Evolutionary conservation across 805 yeast species (phyloP).

Genomic region (Suhomyces sp.): DNA sequence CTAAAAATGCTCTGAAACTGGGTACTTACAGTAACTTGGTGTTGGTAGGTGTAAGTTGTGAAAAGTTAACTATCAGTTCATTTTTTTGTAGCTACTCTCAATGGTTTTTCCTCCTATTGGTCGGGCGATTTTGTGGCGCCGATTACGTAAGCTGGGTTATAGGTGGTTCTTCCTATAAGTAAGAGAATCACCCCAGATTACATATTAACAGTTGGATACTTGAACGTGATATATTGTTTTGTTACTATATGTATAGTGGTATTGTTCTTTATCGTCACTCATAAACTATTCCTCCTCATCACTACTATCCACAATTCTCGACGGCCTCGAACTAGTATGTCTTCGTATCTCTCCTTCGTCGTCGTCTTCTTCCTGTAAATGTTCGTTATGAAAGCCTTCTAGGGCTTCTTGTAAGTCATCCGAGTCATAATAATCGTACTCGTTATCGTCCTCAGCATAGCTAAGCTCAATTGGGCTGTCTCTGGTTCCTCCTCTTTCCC

Average conservation of each 20-base stretch:
- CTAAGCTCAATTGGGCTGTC: conserved; percentile 11
- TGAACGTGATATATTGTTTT: too few species aligned
- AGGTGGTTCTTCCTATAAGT: too few species aligned
- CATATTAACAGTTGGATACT: too few species aligned
- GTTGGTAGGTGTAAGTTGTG: too few species aligned
- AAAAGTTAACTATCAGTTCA: conserved; percentile 16
- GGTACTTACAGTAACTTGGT: conserved; percentile 9
- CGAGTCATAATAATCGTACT: conserved; percentile 11
- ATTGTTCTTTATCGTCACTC: conserved; percentile 3
- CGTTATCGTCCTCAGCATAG: conserved; percentile 13
- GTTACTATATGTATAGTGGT: too few species aligned
- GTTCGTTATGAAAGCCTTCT: conserved; percentile 22
- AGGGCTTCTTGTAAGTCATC: conserved; percentile 25
- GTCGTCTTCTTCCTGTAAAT: conserved; percentile 10
- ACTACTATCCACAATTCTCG: conserved; percentile 10
- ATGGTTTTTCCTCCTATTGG: conserved; percentile 11
- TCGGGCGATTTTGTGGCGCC: conserved; percentile 4
- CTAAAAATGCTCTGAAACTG: too few species aligned
- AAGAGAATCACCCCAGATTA: too few species aligned
- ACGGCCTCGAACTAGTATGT: conserved; percentile 2
- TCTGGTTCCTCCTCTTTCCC: conserved; percentile 6
- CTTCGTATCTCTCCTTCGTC: background rate
- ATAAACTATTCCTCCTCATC: conserved; percentile 18
- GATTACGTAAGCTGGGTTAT: background rate
- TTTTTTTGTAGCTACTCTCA: conserved; percentile 10